These are phyloP conservation scores for Taphrina wiesneri DNA, from an alignment of 1,139 yeast species.

Conservation along the genomic window DNA sequence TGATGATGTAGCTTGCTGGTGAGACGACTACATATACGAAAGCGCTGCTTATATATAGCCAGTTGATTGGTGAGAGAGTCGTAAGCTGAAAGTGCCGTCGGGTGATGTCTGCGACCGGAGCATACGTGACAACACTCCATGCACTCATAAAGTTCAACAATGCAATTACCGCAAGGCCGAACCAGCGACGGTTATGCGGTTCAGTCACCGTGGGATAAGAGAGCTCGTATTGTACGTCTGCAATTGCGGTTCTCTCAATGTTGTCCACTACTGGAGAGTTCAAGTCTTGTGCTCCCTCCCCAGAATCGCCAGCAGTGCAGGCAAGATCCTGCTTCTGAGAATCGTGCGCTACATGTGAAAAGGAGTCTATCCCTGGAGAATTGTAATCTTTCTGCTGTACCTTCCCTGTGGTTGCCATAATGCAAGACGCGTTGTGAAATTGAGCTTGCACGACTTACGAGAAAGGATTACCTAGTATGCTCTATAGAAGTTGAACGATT, in stretches of 20 bases:
- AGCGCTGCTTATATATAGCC: conserved; percentile 46
- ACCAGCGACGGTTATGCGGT: conserved; percentile 41
- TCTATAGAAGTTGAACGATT: too few relatives aligned
- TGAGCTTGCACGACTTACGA: too few relatives aligned
- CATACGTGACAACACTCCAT: conserved; percentile 43
- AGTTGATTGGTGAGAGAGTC: conserved; percentile 45
- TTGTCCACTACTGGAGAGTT: background rate
- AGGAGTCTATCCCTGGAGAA: background rate
- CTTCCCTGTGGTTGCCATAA: background rate
- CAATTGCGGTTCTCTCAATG: background rate
- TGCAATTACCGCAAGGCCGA: conserved; percentile 44
- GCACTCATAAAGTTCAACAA: conserved; percentile 45
- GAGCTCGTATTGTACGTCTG: background rate
- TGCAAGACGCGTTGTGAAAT: background rate
- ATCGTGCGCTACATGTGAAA: background rate
- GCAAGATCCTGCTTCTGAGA: background rate
- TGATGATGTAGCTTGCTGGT: conserved; percentile 40
- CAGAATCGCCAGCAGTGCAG: background rate
- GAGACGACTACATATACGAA: conserved; percentile 43
- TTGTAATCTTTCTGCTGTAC: background rate
- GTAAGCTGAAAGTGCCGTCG: conserved; percentile 42
- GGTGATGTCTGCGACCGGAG: conserved; percentile 44
- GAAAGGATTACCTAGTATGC: too few relatives aligned
- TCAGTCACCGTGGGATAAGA: background rate
- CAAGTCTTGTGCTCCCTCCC: background rate